Conservation (phyloP, 2,329 filamentous ascomycete species). For the Setomelanomma holmii region DNA sequence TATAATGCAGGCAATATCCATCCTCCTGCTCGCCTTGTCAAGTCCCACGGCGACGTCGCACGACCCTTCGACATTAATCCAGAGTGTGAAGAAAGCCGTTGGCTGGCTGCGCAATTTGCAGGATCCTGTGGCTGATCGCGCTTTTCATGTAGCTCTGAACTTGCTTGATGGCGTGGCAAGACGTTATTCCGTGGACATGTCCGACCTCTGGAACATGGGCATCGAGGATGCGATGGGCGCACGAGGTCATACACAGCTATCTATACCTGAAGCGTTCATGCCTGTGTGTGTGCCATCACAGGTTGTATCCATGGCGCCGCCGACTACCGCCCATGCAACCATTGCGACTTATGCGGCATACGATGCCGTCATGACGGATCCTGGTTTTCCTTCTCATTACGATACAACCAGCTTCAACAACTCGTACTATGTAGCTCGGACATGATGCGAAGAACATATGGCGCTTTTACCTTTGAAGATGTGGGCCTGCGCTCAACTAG, state of each 20-base stretch:
- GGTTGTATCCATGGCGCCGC: neutral
- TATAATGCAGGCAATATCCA: constrained; percentile 49
- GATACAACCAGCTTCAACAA: neutral
- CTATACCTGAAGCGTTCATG: neutral
- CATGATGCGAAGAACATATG: too few species aligned
- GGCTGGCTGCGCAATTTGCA: constrained; percentile 46
- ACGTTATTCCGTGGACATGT: constrained; percentile 23
- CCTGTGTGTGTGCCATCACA: neutral
- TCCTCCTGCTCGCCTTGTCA: constrained; percentile 49
- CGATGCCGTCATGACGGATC: neutral
- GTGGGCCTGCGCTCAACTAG: too few species aligned
- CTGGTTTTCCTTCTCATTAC: neutral
- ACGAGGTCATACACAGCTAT: neutral
- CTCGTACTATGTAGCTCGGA: constrained; percentile 1
- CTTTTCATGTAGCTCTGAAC: constrained; percentile 25
- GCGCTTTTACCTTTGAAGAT: too few species aligned
- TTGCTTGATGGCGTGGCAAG: constrained; percentile 27
- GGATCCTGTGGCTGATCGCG: constrained; percentile 33
- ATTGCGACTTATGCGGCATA: neutral
- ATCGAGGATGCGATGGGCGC: neutral
- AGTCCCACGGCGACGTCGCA: constrained; percentile 30
- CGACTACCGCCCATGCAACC: neutral
- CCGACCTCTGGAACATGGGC: neutral
- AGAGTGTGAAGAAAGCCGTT: constrained; percentile 38
- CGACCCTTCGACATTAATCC: constrained; percentile 25